A percentile compares a stretch with the other conserved stretches of the same genome.
These are phyloP conservation scores for Trebouxiophyceae sp. DNA, from an alignment of 163 green algal genomes.

Conservation along the genomic window DNA sequence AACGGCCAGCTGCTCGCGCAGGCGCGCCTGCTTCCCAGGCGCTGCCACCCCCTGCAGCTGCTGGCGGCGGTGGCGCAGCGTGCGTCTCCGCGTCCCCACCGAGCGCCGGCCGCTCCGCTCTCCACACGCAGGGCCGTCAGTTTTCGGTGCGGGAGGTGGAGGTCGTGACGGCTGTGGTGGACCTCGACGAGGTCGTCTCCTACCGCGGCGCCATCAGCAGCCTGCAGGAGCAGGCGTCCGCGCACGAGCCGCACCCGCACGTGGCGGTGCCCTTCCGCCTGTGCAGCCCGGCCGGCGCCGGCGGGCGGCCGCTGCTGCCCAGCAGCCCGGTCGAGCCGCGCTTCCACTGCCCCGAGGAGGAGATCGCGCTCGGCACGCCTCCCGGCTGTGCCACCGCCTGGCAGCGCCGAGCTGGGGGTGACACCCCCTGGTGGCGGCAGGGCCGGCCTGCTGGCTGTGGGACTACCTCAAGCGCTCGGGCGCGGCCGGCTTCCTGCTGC, in stretches of 20 bases:
- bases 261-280: constrained; percentile 48
- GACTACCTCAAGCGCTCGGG: constrained; percentile 89
- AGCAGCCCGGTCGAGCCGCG: constrained; percentile 6
- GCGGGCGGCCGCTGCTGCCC: constrained; percentile 25
- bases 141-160: constrained; percentile 88
- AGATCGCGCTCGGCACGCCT: constrained; percentile 61
- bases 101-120: neutral
- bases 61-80: no score
- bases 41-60: no score
- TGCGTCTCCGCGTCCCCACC: no score
- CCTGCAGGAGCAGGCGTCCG: constrained; percentile 63
- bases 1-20: constrained; percentile 90
- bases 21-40: no score
- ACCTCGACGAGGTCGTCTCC: constrained; percentile 83
- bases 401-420: no score
- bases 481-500: constrained; percentile 85
- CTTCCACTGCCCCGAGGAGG: constrained; percentile 48
- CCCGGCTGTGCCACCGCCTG: no score
- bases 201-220: constrained; percentile 51
- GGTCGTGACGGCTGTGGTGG: constrained; percentile 82
- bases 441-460: constrained; percentile 96
- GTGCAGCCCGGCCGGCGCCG: constrained; percentile 13
- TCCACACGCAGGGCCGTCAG: constrained; percentile 48
- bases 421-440: no score
- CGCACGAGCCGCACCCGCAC: constrained; percentile 15